These are phyloP conservation scores for Lepidium sativum DNA, from an alignment of 345 rosid species.

Conservation along the genomic window DNA sequence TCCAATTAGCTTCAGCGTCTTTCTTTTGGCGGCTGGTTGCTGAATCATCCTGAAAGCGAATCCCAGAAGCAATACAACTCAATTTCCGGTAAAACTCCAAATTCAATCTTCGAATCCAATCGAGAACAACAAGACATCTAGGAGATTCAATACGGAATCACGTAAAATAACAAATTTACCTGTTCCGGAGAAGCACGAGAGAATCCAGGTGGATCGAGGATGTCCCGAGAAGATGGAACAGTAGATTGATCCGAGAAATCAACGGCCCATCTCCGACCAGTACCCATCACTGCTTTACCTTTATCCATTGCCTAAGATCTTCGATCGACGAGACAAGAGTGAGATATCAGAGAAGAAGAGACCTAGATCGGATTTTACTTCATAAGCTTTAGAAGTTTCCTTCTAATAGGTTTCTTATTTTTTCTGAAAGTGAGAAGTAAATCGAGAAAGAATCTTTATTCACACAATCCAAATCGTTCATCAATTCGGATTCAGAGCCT, in stretches of 20 bases:
- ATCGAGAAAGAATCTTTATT: not conserved
- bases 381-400: not conserved
- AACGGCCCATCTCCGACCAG: constrained; percentile 96
- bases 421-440: not conserved
- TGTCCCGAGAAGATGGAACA: constrained; percentile 75
- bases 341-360: not conserved
- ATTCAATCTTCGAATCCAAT: not conserved
- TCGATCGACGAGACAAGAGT: not conserved
- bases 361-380: constrained; percentile 24
- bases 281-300: constrained; percentile 93
- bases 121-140: not conserved
- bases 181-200: constrained; percentile 81
- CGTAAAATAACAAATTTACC: constrained; percentile 23
- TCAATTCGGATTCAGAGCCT: not conserved
- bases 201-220: constrained; percentile 93
- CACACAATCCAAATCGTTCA: constrained; percentile 8
- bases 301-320: constrained; percentile 52
- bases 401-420: not conserved
- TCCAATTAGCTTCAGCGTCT: constrained; percentile 98
- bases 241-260: constrained; percentile 86
- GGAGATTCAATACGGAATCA: not conserved
- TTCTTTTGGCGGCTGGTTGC: constrained; percentile 79
- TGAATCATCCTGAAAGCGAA: constrained; percentile 67
- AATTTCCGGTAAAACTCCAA: not conserved
- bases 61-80: not conserved